Evolutionary conservation across 768 basidiomycete genomes (phyloP), one percentile per base, ranked within the genome.

Genomic region (Mycena maculata): DNA sequence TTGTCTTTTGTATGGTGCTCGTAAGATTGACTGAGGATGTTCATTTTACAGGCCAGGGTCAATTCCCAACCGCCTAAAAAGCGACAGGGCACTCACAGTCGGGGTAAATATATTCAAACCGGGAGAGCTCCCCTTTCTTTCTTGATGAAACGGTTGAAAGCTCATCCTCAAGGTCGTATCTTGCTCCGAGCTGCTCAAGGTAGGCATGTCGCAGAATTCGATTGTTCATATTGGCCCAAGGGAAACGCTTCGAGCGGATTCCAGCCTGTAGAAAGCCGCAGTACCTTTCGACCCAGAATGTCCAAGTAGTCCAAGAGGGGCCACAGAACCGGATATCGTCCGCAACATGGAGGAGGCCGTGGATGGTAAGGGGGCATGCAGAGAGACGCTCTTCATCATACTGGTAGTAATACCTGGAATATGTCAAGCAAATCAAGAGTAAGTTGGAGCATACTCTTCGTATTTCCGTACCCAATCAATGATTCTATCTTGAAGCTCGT

Each of bases 381-480:
- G 75, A 69, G 18, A 82, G 68, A n/a, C 76, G 68, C 6, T 70
- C 80, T 54, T 66, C 72, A 83, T 82, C 68, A n/a, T 57, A 45
- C 12, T 57, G 56, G n/a, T 57, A 57, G 15, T 57, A 57, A 22
- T 57, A 57, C 30, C 56, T 57, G 22, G n/a, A 12, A 30, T 6
- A 7, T 7, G 18, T 55, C 9, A 45, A 28, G 4, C 9, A 52
- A 4, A 23, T 18, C 4, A 28, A 33, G 22, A 25, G 1, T 36
- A 36, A 36, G 33, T 36, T 36, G 33, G 33, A 30, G 30, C 49
- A 5, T 18, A 57, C 56, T 57, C 56, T 16, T 57, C 56, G 13
- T 77, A 85, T 10, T 75, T 49, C 42, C 70, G 9, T 1, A 83
- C 82, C 83, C 83, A 84, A 0, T 61, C 36, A 7, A 71, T 59